Percentiles rank a stretch among this genome's conserved stretches.
phyloP scores from a whole-genome alignment of 352 stramenopile genomes.

The Globisporangium uncinulatum region DNA sequence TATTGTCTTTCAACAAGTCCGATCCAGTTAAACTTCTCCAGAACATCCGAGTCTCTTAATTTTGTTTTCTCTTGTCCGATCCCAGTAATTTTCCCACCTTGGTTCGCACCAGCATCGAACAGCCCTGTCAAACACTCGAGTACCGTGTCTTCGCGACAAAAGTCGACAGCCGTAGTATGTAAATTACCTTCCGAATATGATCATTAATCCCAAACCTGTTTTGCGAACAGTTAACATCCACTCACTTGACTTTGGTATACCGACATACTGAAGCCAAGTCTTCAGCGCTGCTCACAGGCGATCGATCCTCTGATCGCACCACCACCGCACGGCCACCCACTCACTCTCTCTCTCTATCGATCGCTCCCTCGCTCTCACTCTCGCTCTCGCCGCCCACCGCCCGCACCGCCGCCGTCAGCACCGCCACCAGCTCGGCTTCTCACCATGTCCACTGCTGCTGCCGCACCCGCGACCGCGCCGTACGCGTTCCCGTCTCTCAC shows the following conservation, averaged over 20 bases:
- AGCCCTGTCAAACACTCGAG: too few species aligned
- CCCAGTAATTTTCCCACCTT: too few species aligned
- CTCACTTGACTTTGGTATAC: constrained; percentile 1
- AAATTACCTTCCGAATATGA: neutral
- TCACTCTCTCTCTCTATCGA: too few species aligned
- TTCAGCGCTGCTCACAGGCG: neutral
- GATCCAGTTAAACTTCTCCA: too few species aligned
- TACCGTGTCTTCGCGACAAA: neutral
- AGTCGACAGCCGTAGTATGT: neutral
- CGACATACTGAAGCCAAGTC: neutral
- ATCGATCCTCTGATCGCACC: neutral
- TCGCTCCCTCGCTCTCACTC: neutral
- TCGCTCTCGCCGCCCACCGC: neutral
- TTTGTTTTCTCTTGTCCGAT: too few species aligned
- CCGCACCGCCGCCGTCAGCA: constrained; percentile 1
- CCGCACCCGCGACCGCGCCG: constrained; percentile 4
- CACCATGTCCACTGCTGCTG: constrained; percentile 16
- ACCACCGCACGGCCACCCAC: neutral
- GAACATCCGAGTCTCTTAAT: too few species aligned
- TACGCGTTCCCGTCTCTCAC: constrained; percentile 73
- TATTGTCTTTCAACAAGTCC: too few species aligned
- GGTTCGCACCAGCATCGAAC: too few species aligned
- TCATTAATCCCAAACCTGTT: neutral
- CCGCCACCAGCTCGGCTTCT: neutral
- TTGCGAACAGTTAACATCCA: neutral